Conservation (phyloP, 2,329 filamentous ascomycete species). For the Botrytis galanthina region DNA sequence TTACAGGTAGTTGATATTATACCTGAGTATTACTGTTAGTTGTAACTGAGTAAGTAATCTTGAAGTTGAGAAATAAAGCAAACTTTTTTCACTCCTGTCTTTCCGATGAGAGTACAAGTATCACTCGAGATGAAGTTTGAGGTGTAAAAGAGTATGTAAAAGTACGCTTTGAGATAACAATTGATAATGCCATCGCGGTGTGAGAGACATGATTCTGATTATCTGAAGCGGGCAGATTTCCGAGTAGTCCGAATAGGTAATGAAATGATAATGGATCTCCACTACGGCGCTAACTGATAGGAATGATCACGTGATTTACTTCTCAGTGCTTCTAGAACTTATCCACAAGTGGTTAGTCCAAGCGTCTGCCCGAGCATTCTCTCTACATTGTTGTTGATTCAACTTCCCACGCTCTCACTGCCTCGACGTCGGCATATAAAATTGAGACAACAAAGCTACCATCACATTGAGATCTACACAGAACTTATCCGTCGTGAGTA, state of each 20-base stretch:
- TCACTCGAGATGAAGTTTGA: background rate
- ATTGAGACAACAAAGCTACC: background rate
- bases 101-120: conserved; percentile 3
- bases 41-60: too few species aligned
- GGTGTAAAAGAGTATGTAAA: background rate
- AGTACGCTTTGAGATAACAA: background rate
- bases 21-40: background rate
- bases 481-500: background rate
- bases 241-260: background rate
- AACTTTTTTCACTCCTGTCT: background rate
- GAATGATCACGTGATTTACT: background rate
- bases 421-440: background rate
- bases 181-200: conserved; percentile 7
- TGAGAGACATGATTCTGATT: background rate
- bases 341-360: background rate
- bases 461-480: background rate
- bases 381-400: background rate
- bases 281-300: background rate
- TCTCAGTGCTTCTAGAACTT: background rate
- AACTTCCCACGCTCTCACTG: background rate
- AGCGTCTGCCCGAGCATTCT: background rate
- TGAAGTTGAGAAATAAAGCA: background rate
- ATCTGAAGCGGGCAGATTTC: background rate
- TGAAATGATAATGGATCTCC: background rate
- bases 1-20: background rate